A percentile compares a stretch with the other conserved stretches of the same genome.
phyloP scores from a whole-genome alignment of 805 yeast genomes.

The Candida boidinii region DNA sequence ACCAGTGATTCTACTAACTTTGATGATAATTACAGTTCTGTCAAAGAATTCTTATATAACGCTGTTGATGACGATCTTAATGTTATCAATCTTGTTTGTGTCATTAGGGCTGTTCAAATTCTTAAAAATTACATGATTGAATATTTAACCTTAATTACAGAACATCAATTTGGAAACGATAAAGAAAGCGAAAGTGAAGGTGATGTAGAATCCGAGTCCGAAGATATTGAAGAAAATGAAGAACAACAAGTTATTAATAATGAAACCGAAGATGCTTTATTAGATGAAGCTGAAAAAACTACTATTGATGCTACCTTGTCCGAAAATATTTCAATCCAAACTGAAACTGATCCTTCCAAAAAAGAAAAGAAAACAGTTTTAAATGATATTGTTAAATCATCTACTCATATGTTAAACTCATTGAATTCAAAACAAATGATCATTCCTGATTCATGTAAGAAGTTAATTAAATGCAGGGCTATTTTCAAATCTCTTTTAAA shows the following conservation, averaged over 20 bases:
- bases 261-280: conserved; percentile 1
- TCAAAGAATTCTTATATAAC: conserved; percentile 17
- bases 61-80: conserved; percentile 15
- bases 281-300: conserved; percentile 1
- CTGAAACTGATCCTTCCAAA: conserved; percentile 4
- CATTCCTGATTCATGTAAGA: conserved; percentile 19
- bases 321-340: too few species aligned
- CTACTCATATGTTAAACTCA: conserved; percentile 5
- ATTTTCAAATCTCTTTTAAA: conserved; percentile 19
- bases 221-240: conserved; percentile 3
- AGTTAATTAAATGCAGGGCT: conserved; percentile 18
- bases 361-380: conserved; percentile 1
- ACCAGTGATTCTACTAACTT: conserved; percentile 3
- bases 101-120: conserved; percentile 15
- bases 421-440: conserved; percentile 9
- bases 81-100: conserved; percentile 16
- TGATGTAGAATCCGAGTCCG: not conserved
- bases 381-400: conserved; percentile 5
- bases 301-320: too few species aligned
- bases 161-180: not conserved
- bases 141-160: conserved; percentile 10
- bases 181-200: not conserved
- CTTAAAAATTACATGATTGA: conserved; percentile 12
- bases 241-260: conserved; percentile 5
- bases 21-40: conserved; percentile 11